Evolutionary conservation across 768 basidiomycete genomes (phyloP).

Genomic region (Kwoniella dendrophila): DNA sequence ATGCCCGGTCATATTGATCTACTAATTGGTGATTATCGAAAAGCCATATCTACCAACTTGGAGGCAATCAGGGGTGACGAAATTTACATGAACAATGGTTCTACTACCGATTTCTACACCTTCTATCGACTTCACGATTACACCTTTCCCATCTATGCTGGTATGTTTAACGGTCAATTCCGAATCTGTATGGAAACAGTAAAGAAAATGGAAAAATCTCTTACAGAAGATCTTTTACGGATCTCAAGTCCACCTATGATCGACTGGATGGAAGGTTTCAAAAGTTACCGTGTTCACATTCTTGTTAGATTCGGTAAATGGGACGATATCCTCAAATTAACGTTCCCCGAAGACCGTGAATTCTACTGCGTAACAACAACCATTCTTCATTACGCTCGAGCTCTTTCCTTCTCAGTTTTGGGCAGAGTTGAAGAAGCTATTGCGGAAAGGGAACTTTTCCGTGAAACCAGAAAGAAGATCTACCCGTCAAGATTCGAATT

Average conservation of each 20-base stretch:
- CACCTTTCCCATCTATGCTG: constrained; percentile 38
- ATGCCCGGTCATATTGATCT: constrained; percentile 49
- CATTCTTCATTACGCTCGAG: constrained; percentile 34
- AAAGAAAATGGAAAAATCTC: constrained; percentile 25
- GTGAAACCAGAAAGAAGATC: constrained; percentile 14
- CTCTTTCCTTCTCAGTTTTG: constrained; percentile 31
- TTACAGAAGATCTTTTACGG: constrained; percentile 25
- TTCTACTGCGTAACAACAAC: constrained; percentile 32
- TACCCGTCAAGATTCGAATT: constrained; percentile 24
- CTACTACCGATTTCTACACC: constrained; percentile 34
- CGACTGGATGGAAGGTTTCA: constrained; percentile 24
- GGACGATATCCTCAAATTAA: constrained; percentile 33
- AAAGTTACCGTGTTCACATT: constrained; percentile 29
- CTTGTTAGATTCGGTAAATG: constrained; percentile 44
- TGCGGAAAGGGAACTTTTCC: constrained; percentile 17
- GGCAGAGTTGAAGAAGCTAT: constrained; percentile 28
- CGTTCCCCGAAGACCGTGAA: constrained; percentile 12
- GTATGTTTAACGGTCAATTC: constrained; percentile 43
- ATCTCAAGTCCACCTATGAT: constrained; percentile 12
- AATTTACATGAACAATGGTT: constrained; percentile 14
- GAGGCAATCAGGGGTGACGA: constrained; percentile 32
- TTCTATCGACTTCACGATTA: constrained; percentile 44
- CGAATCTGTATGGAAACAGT: constrained; percentile 21
- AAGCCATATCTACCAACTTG: constrained; percentile 39
- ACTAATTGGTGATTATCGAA: constrained; percentile 46